Evolutionary conservation across 2,329 filamentous ascomycete genomes (phyloP).

Genomic region (Rugonectria rugulosa): DNA sequence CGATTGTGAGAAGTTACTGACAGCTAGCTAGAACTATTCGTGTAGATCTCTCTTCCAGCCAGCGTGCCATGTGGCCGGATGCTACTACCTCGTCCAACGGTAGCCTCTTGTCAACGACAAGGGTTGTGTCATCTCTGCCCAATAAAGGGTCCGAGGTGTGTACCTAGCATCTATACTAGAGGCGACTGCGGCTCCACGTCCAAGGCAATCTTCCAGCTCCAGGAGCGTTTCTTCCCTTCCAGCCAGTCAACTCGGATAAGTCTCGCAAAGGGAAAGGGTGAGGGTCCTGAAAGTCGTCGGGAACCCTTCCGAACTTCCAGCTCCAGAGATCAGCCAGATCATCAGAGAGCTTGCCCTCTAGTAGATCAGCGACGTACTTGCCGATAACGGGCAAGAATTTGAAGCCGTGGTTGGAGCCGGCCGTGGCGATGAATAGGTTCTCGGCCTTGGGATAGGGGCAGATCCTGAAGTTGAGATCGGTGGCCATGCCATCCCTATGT

Average conservation of each 20-base stretch:
- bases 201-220: slow-evolving; percentile 32
- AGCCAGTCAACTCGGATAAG: slow-evolving; percentile 28
- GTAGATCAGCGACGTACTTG: slow-evolving; percentile 50
- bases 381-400: slow-evolving; percentile 63
- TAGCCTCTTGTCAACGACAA: too few relatives aligned
- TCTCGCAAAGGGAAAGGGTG: slow-evolving; percentile 32
- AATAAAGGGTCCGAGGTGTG: not conserved
- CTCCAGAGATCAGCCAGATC: slow-evolving; percentile 51
- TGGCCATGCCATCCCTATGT: slow-evolving; percentile 44
- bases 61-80: too few relatives aligned
- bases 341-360: slow-evolving; percentile 45
- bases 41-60: too few relatives aligned
- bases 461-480: slow-evolving; percentile 40
- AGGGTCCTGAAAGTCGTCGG: slow-evolving; percentile 30
- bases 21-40: too few relatives aligned
- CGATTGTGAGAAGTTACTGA: too few relatives aligned
- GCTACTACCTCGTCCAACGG: too few relatives aligned
- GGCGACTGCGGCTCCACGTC: slow-evolving; percentile 30
- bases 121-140: too few relatives aligned
- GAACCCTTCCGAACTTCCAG: slow-evolving; percentile 31
- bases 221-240: slow-evolving; percentile 32
- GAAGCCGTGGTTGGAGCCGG: slow-evolving; percentile 60
- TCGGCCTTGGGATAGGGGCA: slow-evolving; percentile 27
- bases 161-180: not conserved
- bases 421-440: slow-evolving; percentile 58